Base-by-base conservation (phyloP, 768 basidiomycete genomes). In the Termitomyces sp. region DNA sequence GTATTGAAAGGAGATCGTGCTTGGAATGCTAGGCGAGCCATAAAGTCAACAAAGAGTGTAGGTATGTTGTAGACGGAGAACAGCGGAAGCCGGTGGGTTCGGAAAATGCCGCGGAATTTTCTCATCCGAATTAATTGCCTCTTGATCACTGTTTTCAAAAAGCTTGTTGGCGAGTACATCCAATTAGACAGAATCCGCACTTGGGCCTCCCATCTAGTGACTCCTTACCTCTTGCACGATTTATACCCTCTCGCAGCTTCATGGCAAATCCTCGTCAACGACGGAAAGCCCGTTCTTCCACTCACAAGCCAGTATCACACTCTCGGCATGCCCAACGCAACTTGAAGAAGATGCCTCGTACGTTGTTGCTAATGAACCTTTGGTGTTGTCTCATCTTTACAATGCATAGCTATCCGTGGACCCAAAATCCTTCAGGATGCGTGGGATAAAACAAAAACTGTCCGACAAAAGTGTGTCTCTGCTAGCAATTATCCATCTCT, bases 191-290 rank as follows among this genome's bases (percentile, higher is more conserved):
- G 20, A 20, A 33, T 20, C 22, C 9, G 33, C 7, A 14, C 35
- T 36, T 24, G 20, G 20, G 26, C 26, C 26, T 26, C 35, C 5
- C 13, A 36, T 14, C 5, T 14, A 35, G 35, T 2, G 12, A 4
- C 4, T 14, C 56, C 30, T 32, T 36, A 56, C n/a, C 18, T 18
- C 44, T 53, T 38, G 40, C 57, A 50, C 35, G 35, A 36, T 12
- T 36, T 58, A 26, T 26, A 42, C 53, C n/a, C 18, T 12, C 44
- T 53, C 38, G 38, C 57, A 50, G 26, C 42, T 68, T 26, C 32
- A 97, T 98, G 95, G 93, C 87, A 56, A 98, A 97, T 71, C 95
- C 95, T 63, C 85, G 95, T 56, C 96, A 98, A 73, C 82, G 94
- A 60, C 83, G 86, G 65, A 98, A 98, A 75, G 71, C 81, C 22